A percentile compares a stretch with the other conserved stretches of the same genome.
phyloP scores from a whole-genome alignment of 2,329 filamentous ascomycete genomes.

The Colletotrichum liaoningense region DNA sequence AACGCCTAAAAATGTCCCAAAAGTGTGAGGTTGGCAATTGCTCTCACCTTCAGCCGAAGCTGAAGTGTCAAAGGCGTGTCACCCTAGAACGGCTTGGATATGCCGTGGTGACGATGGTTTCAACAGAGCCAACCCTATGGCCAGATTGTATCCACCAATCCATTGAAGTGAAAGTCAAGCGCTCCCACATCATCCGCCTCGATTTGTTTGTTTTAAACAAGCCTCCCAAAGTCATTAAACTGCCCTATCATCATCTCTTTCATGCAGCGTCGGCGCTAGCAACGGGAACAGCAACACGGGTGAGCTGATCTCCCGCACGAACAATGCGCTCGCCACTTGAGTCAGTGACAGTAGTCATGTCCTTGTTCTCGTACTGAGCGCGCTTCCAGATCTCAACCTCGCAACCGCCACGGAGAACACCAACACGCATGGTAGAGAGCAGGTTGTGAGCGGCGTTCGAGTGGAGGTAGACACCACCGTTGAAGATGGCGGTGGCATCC shows the following conservation, averaged over 20 bases:
- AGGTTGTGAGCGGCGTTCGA: slow-evolving; percentile 92
- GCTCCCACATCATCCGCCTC: background rate
- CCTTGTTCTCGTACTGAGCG: slow-evolving; percentile 85
- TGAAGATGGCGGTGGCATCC: slow-evolving; percentile 91
- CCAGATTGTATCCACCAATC: no score
- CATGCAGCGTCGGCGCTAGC: slow-evolving; percentile 87
- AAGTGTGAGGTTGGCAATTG: slow-evolving; percentile 17
- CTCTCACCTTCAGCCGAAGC: background rate
- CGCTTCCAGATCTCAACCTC: slow-evolving; percentile 96
- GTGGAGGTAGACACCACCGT: slow-evolving; percentile 90
- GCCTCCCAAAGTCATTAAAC: slow-evolving; percentile 20
- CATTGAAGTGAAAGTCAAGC: slow-evolving; percentile 4
- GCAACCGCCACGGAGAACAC: slow-evolving; percentile 86
- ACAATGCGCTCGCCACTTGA: slow-evolving; percentile 84
- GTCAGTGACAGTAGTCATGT: slow-evolving; percentile 83
- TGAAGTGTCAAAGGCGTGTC: background rate
- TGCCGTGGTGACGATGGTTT: background rate
- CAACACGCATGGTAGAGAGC: slow-evolving; percentile 87
- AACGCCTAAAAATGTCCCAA: slow-evolving; percentile 33
- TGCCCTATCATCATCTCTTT: slow-evolving; percentile 34
- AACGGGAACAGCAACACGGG: slow-evolving; percentile 82
- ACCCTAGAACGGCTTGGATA: background rate
- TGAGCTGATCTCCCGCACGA: slow-evolving; percentile 86
- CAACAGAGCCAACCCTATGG: background rate
- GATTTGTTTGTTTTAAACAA: background rate